Evolutionary conservation across 805 yeast genomes (phyloP).

Genomic region (Wickerhamomyces chaumierensis): DNA sequence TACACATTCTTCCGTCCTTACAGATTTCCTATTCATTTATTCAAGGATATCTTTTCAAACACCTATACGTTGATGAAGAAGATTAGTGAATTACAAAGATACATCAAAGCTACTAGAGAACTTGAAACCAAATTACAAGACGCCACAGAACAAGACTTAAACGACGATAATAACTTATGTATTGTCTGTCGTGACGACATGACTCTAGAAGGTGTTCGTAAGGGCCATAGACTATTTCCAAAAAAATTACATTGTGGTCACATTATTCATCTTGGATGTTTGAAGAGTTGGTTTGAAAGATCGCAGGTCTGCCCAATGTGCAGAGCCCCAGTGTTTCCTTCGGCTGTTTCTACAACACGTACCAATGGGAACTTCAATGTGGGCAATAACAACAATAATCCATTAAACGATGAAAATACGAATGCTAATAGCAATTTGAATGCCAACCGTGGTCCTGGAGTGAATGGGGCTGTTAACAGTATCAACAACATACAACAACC

Average conservation of each 20-base stretch:
- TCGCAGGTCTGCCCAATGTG: constrained; percentile 93
- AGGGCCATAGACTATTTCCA: constrained; percentile 42
- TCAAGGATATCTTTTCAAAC: constrained; percentile 37
- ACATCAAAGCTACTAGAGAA: constrained; percentile 38
- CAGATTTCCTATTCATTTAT: constrained; percentile 32
- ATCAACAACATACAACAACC: too few species aligned
- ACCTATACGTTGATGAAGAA: constrained; percentile 22
- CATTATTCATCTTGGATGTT: constrained; percentile 79
- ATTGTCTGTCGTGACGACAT: constrained; percentile 90
- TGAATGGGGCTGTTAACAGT: too few species aligned
- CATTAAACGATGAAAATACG: constrained; percentile 2
- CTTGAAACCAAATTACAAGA: constrained; percentile 52
- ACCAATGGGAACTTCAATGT: not conserved
- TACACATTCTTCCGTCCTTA: constrained; percentile 33
- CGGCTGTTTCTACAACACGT: constrained; percentile 2
- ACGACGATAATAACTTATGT: constrained; percentile 53
- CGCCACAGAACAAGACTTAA: constrained; percentile 51
- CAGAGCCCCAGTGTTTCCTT: constrained; percentile 51
- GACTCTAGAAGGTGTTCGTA: constrained; percentile 29
- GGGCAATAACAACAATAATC: constrained; percentile 2
- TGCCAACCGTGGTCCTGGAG: too few species aligned
- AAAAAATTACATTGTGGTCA: constrained; percentile 79
- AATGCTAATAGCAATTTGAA: constrained; percentile 1
- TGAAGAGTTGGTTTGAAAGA: constrained; percentile 86
- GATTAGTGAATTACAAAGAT: constrained; percentile 25